phyloP scores from a whole-genome alignment of 208 protist species.

The Crithidia fasciculata region DNA sequence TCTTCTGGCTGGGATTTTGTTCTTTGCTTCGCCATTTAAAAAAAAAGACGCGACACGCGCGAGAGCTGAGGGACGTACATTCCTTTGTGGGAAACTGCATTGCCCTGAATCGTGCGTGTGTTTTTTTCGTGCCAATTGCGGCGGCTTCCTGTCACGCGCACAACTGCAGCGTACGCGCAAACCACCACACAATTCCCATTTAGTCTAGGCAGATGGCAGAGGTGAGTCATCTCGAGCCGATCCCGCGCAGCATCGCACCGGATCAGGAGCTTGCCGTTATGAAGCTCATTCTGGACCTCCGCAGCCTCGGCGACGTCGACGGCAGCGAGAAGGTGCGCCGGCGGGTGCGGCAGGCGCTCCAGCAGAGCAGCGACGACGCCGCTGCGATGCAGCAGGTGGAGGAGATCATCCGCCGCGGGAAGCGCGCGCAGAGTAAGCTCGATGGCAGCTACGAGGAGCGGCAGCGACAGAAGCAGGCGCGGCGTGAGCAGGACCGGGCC shows the following conservation, averaged over 20 bases:
- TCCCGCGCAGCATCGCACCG: slow-evolving; percentile 37
- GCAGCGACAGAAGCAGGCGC: slow-evolving; percentile 52
- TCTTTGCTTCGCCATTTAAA: too few species aligned
- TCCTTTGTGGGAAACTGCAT: too few species aligned
- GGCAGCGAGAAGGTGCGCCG: slow-evolving; percentile 63
- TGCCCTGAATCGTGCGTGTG: too few species aligned
- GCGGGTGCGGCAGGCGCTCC: slow-evolving; percentile 53
- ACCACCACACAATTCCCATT: too few species aligned
- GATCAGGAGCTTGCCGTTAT: slow-evolving; percentile 69
- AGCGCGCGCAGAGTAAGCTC: slow-evolving; percentile 55
- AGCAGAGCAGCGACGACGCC: slow-evolving; percentile 47
- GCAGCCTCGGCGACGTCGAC: slow-evolving; percentile 51
- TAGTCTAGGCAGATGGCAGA: slow-evolving; percentile 6
- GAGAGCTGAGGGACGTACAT: too few species aligned
- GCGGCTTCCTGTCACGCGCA: too few species aligned
- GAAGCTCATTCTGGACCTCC: slow-evolving; percentile 63
- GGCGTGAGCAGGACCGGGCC: slow-evolving; percentile 41
- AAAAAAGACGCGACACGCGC: too few species aligned
- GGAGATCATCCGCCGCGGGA: slow-evolving; percentile 55
- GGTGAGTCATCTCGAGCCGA: slow-evolving; percentile 6
- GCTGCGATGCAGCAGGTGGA: slow-evolving; percentile 48
- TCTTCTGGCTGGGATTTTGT: too few species aligned
- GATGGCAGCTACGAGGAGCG: slow-evolving; percentile 71
- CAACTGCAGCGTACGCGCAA: too few species aligned
- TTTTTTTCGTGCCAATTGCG: too few species aligned